Base-by-base conservation (phyloP, 1,284 basidiomycete species). In the Erythrobasidium hasegawianum region DNA sequence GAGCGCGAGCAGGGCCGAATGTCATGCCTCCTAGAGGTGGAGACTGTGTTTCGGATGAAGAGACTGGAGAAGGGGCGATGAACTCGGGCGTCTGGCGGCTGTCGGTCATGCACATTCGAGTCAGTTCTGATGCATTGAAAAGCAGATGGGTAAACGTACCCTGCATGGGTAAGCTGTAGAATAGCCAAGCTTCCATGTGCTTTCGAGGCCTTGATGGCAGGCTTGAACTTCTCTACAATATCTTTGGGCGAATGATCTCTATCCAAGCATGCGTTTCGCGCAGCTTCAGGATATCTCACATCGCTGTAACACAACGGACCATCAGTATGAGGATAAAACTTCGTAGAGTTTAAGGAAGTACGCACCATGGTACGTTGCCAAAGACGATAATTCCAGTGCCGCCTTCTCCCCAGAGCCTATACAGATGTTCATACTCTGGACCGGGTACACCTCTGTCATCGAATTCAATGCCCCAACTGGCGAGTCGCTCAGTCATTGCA, bases 81-180 rank as follows among this genome's bases (percentile, higher is more conserved):
- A 69, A 69, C 33, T 72, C 49, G 22, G 72, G 26, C 16, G 73
- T 75, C 66, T 79, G 78, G 16, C 78, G 73, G n/a, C 43, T 47
- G 43, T 5, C 5, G n/a, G n/a, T n/a, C n/a, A n/a, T n/a, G n/a
- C n/a, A n/a, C n/a, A n/a, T n/a, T n/a, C n/a, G n/a, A n/a, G n/a
- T n/a, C n/a, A n/a, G n/a, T n/a, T n/a, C n/a, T n/a, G n/a, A n/a
- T n/a, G n/a, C n/a, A n/a, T n/a, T n/a, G n/a, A n/a, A n/a, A n/a
- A n/a, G n/a, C n/a, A n/a, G n/a, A n/a, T n/a, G n/a, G n/a, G n/a
- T n/a, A n/a, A n/a, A n/a, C n/a, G 22, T 29, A 62, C 59, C 80
- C 80, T 1, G 76, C 78, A 71, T 81, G 80, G 13, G 77, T 79
- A 20, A 81, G 68, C 73, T 81, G 80, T 1, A 76, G 78, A 55